Percentiles rank a stretch among this genome's conserved stretches.
These are phyloP conservation scores for Triangularia verruculosa DNA, from an alignment of 2,329 filamentous ascomycete species.

Conservation along the genomic window DNA sequence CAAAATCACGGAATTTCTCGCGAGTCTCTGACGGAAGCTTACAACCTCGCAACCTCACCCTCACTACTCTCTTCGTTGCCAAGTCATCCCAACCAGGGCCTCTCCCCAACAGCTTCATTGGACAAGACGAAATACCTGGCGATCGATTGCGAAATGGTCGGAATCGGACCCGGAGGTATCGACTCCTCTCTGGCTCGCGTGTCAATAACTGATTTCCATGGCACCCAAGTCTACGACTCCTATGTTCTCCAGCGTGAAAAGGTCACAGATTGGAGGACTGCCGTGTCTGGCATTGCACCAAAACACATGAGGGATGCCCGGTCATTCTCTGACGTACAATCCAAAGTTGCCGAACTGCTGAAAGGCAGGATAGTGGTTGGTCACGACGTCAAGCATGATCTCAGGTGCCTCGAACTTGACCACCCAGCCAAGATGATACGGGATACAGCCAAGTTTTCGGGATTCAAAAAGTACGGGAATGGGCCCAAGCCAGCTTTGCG, in stretches of 20 bases:
- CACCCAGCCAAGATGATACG: conserved; percentile 77
- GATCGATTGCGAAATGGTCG: conserved; percentile 98
- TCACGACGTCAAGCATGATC: conserved; percentile 77
- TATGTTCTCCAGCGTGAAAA: conserved; percentile 75
- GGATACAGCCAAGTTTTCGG: conserved; percentile 76
- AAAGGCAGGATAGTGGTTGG: conserved; percentile 73
- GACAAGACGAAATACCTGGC: conserved; percentile 85
- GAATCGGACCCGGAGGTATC: conserved; percentile 67
- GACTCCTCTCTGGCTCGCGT: conserved; percentile 80
- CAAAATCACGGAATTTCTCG: conserved; percentile 59
- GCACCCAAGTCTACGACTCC: conserved; percentile 88
- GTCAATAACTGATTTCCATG: conserved; percentile 91
- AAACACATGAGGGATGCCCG: conserved; percentile 69
- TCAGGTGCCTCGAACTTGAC: conserved; percentile 71
- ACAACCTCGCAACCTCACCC: conserved; percentile 53
- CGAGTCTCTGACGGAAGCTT: conserved; percentile 59
- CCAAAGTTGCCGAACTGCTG: conserved; percentile 66
- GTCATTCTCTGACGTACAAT: conserved; percentile 73
- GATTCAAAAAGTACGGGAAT: conserved; percentile 66
- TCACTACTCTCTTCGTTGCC: conserved; percentile 48
- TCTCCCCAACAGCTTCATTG: conserved; percentile 44
- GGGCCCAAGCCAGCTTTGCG: conserved; percentile 68
- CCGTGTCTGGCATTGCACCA: conserved; percentile 76
- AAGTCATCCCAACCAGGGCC: conserved; percentile 61
- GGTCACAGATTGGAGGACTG: conserved; percentile 88